A percentile compares a stretch with the other conserved stretches of the same genome.
phyloP scores from a whole-genome alignment of 2,329 filamentous ascomycete genomes.

The Penicillium rolfsii region DNA sequence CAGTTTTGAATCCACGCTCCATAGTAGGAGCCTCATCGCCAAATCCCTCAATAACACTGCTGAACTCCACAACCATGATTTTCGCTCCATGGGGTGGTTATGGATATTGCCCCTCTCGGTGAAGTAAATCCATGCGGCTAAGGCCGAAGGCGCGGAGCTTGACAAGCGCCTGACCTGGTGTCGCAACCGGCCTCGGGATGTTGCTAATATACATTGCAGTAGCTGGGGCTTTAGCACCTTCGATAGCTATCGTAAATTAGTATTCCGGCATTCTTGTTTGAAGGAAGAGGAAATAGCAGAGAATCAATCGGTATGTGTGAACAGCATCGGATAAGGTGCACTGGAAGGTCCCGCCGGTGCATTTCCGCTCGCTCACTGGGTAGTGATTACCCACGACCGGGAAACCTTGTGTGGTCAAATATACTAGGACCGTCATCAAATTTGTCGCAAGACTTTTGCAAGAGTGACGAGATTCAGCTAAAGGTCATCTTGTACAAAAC shows the following conservation, averaged over 20 bases:
- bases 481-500: background rate
- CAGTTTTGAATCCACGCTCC: slow-evolving; percentile 64
- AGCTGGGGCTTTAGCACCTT: slow-evolving; percentile 59
- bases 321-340: background rate
- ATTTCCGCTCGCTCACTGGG: background rate
- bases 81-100: slow-evolving; percentile 49
- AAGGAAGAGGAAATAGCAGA: background rate
- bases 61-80: slow-evolving; percentile 54
- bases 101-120: slow-evolving; percentile 52
- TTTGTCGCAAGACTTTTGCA: background rate
- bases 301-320: background rate
- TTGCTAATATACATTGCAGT: slow-evolving; percentile 59
- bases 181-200: slow-evolving; percentile 51
- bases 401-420: background rate
- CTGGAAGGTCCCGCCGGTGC: too few relatives aligned
- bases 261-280: background rate
- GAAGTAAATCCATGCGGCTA: slow-evolving; percentile 58
- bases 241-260: slow-evolving; percentile 51
- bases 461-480: background rate
- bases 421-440: background rate
- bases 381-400: background rate
- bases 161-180: slow-evolving; percentile 69
- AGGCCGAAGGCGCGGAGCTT: slow-evolving; percentile 80
- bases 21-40: slow-evolving; percentile 28
- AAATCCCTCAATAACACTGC: slow-evolving; percentile 46